phyloP scores from a whole-genome alignment of 192 early-diverging fungal species.

The Jimgerdemannia flammicorona region DNA sequence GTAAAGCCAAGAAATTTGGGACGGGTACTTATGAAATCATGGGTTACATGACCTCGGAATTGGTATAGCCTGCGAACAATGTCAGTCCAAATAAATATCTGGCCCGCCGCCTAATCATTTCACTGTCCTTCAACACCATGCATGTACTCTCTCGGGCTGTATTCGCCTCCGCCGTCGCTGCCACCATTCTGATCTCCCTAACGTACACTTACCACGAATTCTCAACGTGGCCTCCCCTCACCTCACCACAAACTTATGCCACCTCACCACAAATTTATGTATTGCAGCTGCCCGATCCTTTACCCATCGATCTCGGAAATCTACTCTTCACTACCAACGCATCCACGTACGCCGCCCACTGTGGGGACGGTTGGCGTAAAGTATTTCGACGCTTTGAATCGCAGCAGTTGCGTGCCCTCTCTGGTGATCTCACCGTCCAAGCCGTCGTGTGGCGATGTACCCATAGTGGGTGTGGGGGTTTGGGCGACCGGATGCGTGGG shows the following conservation, averaged over 20 bases:
- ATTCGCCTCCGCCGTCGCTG: no score
- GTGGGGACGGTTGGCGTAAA: not conserved
- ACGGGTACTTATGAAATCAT: no score
- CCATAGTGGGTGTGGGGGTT: not conserved
- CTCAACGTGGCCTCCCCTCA: not conserved
- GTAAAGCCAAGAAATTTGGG: no score
- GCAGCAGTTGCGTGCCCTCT: not conserved
- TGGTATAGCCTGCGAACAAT: no score
- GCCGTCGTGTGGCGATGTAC: not conserved
- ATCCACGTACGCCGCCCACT: not conserved
- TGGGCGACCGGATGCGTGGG: not conserved
- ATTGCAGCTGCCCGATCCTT: not conserved
- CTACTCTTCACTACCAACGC: not conserved
- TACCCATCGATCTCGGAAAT: not conserved
- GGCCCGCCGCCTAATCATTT: no score
- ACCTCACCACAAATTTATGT: not conserved
- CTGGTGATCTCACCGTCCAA: not conserved
- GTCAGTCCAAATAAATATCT: no score
- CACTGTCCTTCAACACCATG: no score
- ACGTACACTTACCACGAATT: not conserved
- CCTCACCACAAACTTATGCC: not conserved
- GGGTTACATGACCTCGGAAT: no score
- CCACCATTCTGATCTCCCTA: not conserved
- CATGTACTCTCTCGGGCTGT: no score
- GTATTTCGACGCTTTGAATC: not conserved